A percentile compares a stretch with the other conserved stretches of the same genome.
Conservation (phyloP, 495 filamentous ascomycete species). For the Clavariopsis aquatica region DNA sequence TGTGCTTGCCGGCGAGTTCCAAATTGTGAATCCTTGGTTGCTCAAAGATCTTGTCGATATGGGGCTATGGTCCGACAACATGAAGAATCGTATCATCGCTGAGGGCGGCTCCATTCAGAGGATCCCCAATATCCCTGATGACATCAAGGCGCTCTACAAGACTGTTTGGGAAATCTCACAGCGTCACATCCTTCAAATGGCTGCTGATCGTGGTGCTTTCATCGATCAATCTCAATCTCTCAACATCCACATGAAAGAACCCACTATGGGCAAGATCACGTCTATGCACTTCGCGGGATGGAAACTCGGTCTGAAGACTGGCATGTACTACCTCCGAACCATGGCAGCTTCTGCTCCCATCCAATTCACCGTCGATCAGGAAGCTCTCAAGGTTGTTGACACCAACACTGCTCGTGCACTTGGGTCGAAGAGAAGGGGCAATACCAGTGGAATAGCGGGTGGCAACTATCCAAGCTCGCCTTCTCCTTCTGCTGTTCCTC, state of each 20-base stretch:
- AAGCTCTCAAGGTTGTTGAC: slow-evolving; percentile 86
- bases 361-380: slow-evolving; percentile 98
- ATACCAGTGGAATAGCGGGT: slow-evolving; percentile 46
- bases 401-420: slow-evolving; percentile 70
- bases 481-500: slow-evolving; percentile 59
- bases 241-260: slow-evolving; percentile 99
- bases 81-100: slow-evolving; percentile 99
- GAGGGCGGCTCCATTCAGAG: slow-evolving; percentile 95
- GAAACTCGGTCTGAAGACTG: slow-evolving; percentile 98
- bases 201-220: slow-evolving; percentile 94
- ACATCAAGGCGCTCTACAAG: slow-evolving; percentile 98
- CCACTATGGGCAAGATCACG: slow-evolving; percentile 99
- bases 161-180: slow-evolving; percentile 99
- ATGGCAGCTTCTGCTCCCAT: slow-evolving; percentile 96
- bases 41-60: slow-evolving; percentile 97
- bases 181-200: slow-evolving; percentile 92
- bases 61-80: slow-evolving; percentile 98
- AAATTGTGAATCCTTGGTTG: slow-evolving; percentile 98
- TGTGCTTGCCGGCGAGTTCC: slow-evolving; percentile 97
- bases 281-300: slow-evolving; percentile 99
- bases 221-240: slow-evolving; percentile 98
- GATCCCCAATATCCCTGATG: slow-evolving; percentile 90
- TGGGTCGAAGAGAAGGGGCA: slow-evolving; percentile 64
- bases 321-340: slow-evolving; percentile 99
- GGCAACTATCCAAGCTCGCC: slow-evolving; percentile 39